Conservation (phyloP, 2,329 filamentous ascomycete species). For the Paecilomyces dactylethromorphus region DNA sequence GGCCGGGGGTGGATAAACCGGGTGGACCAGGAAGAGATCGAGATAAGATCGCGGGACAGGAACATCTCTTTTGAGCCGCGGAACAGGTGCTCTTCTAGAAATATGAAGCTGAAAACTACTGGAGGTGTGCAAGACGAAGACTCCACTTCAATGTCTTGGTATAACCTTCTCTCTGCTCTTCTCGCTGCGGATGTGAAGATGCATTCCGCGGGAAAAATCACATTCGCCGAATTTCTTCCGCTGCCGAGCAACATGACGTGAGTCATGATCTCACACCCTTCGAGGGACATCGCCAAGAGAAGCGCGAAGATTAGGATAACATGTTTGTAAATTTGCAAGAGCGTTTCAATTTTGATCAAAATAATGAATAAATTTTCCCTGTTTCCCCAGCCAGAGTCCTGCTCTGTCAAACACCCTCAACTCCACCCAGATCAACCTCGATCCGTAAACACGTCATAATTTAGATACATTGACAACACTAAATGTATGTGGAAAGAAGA, state of each 20-base stretch:
- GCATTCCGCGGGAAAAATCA: not conserved
- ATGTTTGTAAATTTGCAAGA: not conserved
- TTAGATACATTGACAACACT: not conserved
- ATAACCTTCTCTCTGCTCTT: not conserved
- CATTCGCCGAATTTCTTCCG: not conserved
- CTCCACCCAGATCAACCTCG: not conserved
- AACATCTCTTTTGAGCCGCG: too few species aligned
- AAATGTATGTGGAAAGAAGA: not conserved
- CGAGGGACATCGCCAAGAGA: not conserved
- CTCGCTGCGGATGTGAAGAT: not conserved
- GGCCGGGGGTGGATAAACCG: not conserved
- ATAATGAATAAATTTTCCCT: not conserved
- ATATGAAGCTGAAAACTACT: too few species aligned
- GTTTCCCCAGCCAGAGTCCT: not conserved
- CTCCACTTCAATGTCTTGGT: too few species aligned
- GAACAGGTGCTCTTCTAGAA: too few species aligned
- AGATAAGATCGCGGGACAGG: not conserved
- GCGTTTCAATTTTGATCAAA: not conserved
- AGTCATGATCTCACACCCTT: not conserved
- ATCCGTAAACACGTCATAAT: not conserved
- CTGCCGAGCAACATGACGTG: not conserved
- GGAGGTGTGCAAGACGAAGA: too few species aligned
- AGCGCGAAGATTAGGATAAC: not conserved
- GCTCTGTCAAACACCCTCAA: not conserved
- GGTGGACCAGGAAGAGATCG: not conserved